phyloP scores from a whole-genome alignment of 371 early-diverging fungal species.

The Funneliformis caledonium region DNA sequence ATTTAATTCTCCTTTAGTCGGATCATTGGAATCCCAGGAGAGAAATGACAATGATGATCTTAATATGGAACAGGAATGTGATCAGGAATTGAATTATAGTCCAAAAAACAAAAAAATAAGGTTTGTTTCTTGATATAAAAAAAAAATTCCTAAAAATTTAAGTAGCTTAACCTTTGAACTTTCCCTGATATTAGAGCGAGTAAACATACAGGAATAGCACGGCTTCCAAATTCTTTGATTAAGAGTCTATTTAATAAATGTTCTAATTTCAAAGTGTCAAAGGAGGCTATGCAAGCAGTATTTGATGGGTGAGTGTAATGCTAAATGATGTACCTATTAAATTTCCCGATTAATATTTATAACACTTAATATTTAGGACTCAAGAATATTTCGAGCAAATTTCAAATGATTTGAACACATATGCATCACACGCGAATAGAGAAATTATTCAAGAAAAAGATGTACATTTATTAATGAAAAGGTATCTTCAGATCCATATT shows the following conservation, averaged over 20 bases:
- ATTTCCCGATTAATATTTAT: neutral
- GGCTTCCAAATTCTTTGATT: conserved; percentile 34
- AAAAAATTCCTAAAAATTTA: neutral
- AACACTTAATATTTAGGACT: conserved; percentile 37
- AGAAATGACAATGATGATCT: neutral
- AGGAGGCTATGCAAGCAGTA: conserved; percentile 34
- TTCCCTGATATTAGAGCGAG: too few species aligned
- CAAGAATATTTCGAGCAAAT: conserved; percentile 47
- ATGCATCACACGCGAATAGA: conserved; percentile 43
- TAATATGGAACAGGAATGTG: neutral
- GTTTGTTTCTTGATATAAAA: neutral
- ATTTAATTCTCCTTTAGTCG: neutral
- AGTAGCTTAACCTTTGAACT: neutral
- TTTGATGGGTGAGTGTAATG: conserved; percentile 39
- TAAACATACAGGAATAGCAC: neutral
- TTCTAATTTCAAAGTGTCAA: conserved; percentile 13
- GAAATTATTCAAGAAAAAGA: conserved; percentile 40
- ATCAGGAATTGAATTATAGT: neutral
- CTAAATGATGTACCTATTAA: neutral
- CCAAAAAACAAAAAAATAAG: neutral
- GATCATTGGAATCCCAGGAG: neutral
- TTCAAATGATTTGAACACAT: conserved; percentile 40
- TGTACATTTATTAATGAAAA: conserved; percentile 43
- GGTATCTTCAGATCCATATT: conserved; percentile 34
- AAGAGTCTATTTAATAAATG: conserved; percentile 32